Evolutionary conservation across 2,329 filamentous ascomycete genomes (phyloP), one percentile per base, ranked within the genome.

Genomic region (Alternaria alternata): DNA sequence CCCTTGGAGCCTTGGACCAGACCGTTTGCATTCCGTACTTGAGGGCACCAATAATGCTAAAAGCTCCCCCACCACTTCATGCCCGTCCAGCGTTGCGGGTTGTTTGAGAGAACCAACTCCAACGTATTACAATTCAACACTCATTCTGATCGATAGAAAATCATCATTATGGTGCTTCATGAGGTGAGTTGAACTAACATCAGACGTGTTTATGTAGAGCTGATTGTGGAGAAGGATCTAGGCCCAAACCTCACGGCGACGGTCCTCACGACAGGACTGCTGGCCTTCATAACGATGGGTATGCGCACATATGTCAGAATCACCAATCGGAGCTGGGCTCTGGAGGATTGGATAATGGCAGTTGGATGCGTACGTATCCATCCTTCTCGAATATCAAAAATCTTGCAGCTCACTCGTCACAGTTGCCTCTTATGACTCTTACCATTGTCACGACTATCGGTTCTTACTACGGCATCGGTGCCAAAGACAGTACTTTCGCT

Each of bases 401-500:
- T 12, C 20, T 7, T 26, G 11, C 5, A 30, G 47, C 47, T 60
- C 20, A 60, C 41, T 7, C 7, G 12, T 18, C n/a, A 1, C 26
- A 56, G 47, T 16, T 42, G 34, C 54, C 61, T 14, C 61, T 47
- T 2, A 4, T 46, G n/a, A 49, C 43, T 18, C 12, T 59, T 24
- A 73, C 66, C 1, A 70, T 72, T 7, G 67, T 71, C 22, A 75
- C 68, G 30, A 58, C 75, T 1, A 67, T 67, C 14, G 72, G 69
- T 12, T 66, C 74, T 3, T 78, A 75, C 51, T 63, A 74, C n/a
- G 75, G 75, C 18, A 63, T 78, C 9, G 74, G 75, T 6, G 66
- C 72, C 3, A 73, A 75, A 71, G 55, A 66, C 57, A 59, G 64
- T 57, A 52, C 62, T 65, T 54, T 67, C 46, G 34, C 53, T 12